Conservation (phyloP, 371 early-diverging fungal genomes). For the Quaeritorhiza haematococci region DNA sequence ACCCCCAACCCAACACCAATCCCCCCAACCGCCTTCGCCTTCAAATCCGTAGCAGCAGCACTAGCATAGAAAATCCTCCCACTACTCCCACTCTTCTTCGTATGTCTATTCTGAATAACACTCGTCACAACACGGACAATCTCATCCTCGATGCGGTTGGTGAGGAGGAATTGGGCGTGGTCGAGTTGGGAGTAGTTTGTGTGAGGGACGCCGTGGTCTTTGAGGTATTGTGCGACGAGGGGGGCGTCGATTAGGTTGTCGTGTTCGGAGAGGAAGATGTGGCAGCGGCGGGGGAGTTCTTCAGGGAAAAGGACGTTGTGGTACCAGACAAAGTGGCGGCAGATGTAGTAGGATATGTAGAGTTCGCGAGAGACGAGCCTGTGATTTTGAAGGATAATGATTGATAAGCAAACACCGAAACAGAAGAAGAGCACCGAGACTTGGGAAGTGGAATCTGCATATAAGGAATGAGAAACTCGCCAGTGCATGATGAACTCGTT, state of each 20-base stretch:
- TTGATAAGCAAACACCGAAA: too few species aligned
- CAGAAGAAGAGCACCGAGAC: too few species aligned
- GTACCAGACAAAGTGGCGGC: constrained; percentile 41
- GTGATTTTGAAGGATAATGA: too few species aligned
- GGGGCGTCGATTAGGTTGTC: constrained; percentile 26
- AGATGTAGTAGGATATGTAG: constrained; percentile 60
- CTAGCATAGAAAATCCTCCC: too few species aligned
- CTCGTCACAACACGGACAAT: too few species aligned
- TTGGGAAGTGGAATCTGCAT: too few species aligned
- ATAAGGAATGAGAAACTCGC: too few species aligned
- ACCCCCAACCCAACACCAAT: too few species aligned
- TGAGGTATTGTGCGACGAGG: constrained; percentile 15
- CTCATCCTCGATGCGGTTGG: constrained; percentile 6
- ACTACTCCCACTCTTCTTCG: too few species aligned
- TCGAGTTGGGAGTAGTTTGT: constrained; percentile 4
- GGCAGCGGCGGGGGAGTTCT: constrained; percentile 11
- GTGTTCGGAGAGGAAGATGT: constrained; percentile 10
- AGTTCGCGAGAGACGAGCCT: constrained; percentile 67
- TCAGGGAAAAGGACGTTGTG: constrained; percentile 23
- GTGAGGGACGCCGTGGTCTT: constrained; percentile 6
- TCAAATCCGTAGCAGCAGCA: too few species aligned
- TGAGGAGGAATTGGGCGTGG: constrained; percentile 23
- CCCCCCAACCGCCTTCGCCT: too few species aligned
- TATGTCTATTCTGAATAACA: too few species aligned
- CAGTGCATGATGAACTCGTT: constrained; percentile 59